Evolutionary conservation across 2,329 filamentous ascomycete species (phyloP).

Genomic region (Fusarium bulbicola): DNA sequence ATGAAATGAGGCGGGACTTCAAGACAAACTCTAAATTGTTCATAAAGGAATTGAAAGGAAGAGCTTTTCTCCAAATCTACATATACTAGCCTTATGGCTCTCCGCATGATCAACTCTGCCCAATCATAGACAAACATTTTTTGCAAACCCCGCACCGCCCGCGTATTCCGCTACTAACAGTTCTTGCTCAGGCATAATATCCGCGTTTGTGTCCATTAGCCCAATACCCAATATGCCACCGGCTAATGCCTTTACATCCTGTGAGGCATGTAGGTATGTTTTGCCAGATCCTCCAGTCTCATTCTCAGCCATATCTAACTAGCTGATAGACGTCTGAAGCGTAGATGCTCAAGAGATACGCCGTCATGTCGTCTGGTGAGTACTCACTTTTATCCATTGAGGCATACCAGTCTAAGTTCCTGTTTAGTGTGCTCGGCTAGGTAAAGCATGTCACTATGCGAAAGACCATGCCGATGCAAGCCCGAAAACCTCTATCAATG

Average conservation of each 20-base stretch:
- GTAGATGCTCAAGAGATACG: background rate
- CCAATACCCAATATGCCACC: background rate
- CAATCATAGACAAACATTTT: background rate
- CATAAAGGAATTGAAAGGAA: background rate
- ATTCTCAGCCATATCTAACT: background rate
- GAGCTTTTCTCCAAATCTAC: background rate
- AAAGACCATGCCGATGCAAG: too few relatives aligned
- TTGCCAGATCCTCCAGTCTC: too few relatives aligned
- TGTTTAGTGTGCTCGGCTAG: background rate
- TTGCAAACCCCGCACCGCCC: background rate
- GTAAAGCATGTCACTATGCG: background rate
- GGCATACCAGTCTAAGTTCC: fast-evolving
- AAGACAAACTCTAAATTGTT: background rate
- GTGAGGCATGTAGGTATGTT: background rate
- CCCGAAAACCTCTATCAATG: too few relatives aligned
- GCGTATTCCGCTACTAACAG: background rate
- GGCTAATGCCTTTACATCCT: background rate
- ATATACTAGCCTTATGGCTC: background rate
- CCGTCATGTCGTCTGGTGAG: background rate
- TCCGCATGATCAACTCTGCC: background rate
- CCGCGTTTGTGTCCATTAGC: background rate
- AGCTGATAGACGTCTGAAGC: background rate
- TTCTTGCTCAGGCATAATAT: background rate
- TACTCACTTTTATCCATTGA: fast-evolving
- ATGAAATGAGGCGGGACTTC: background rate